Percentiles rank a stretch among this genome's conserved stretches.
phyloP scores from a whole-genome alignment of 2,329 filamentous ascomycete species.

The Ophiostoma fasciatum region DNA sequence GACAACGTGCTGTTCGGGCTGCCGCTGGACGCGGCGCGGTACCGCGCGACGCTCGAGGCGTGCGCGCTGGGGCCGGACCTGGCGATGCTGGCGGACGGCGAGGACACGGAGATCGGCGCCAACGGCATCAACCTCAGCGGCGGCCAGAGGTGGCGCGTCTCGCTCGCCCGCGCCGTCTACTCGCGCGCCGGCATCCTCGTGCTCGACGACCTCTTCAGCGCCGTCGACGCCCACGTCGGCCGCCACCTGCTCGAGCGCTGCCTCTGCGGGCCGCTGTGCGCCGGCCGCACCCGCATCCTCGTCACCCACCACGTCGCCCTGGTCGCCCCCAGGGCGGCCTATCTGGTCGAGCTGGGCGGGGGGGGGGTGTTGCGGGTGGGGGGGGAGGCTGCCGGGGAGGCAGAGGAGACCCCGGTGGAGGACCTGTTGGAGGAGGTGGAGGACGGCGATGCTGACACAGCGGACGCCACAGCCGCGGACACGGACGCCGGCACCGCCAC shows the following conservation, averaged over 20 bases:
- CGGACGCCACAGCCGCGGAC: conserved; percentile 33
- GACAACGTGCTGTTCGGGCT: conserved; percentile 70
- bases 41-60: conserved; percentile 52
- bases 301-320: conserved; percentile 70
- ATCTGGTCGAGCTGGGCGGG: conserved; percentile 57
- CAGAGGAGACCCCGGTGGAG: conserved; percentile 38
- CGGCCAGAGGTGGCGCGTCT: conserved; percentile 71
- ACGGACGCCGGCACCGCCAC: conserved; percentile 28
- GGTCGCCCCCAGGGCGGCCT: conserved; percentile 56
- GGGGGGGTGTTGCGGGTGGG: conserved; percentile 48
- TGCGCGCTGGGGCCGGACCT: conserved; percentile 66
- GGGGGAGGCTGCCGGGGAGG: no score
- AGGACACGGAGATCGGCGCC: conserved; percentile 67
- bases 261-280: conserved; percentile 53
- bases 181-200: conserved; percentile 63
- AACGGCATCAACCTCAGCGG: conserved; percentile 77
- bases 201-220: conserved; percentile 73
- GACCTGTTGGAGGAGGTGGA: conserved; percentile 38
- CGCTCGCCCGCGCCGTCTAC: conserved; percentile 66
- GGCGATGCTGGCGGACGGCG: conserved; percentile 60
- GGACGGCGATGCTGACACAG: conserved; percentile 31
- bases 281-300: conserved; percentile 57
- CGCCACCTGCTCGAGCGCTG: conserved; percentile 66
- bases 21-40: conserved; percentile 53
- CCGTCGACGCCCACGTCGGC: conserved; percentile 69